Conservation (phyloP, 1,284 basidiomycete genomes). For the Boletus semigastroideus region DNA sequence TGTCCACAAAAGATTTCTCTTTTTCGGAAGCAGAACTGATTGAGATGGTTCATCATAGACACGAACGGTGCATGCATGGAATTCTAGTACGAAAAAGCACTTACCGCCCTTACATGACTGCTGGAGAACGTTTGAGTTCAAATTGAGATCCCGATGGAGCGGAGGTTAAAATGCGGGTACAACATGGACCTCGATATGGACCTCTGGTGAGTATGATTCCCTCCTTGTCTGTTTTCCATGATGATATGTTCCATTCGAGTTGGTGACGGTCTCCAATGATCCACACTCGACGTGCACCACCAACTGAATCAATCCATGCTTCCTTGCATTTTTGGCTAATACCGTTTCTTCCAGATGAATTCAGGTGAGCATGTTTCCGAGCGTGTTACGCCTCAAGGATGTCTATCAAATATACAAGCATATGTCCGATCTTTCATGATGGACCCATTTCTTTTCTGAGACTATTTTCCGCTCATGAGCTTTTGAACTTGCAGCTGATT, state of each 20-base stretch:
- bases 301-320: constrained; percentile 52
- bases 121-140: neutral
- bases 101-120: neutral
- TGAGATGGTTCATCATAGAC: constrained; percentile 50
- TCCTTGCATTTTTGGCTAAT: constrained; percentile 13
- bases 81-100: constrained; percentile 2
- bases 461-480: neutral
- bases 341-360: neutral
- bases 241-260: constrained; percentile 71
- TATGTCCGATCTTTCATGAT: constrained; percentile 55
- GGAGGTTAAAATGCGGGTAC: constrained; percentile 12
- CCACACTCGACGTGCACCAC: constrained; percentile 79
- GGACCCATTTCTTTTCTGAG: constrained; percentile 49
- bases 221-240: constrained; percentile 29
- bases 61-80: too few relatives aligned
- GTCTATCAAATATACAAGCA: constrained; percentile 48
- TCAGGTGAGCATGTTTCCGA: constrained; percentile 12
- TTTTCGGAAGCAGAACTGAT: constrained; percentile 85
- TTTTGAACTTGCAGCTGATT: constrained; percentile 9
- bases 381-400: constrained; percentile 35
- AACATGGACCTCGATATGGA: neutral
- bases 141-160: constrained; percentile 12
- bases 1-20: constrained; percentile 73
- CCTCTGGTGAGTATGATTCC: constrained; percentile 24
- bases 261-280: constrained; percentile 65